Conservation (phyloP, 83 land plant genomes). For the Isoetes engelmannii region DNA sequence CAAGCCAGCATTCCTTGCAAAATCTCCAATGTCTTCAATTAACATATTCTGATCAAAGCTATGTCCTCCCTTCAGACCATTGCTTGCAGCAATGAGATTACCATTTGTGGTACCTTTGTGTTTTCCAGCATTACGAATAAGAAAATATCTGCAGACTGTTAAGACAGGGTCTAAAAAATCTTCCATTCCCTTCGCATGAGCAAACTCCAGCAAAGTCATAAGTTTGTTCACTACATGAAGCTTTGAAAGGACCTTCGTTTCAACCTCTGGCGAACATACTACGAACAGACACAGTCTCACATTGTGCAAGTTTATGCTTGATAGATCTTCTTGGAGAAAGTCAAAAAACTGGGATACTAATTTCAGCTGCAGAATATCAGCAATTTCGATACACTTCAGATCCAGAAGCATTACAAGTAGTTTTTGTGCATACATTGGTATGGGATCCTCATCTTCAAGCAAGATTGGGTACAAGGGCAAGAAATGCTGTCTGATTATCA, state of each 20-base stretch:
- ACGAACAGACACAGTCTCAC: conserved; percentile 82
- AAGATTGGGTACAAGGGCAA: conserved; percentile 80
- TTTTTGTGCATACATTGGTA: conserved; percentile 97
- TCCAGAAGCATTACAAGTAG: conserved; percentile 92
- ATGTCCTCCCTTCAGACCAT: conserved; percentile 19
- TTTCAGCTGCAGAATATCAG: conserved; percentile 73
- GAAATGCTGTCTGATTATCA: conserved; percentile 55
- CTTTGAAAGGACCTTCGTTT: conserved; percentile 60
- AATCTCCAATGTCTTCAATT: conserved; percentile 59
- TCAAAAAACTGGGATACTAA: conserved; percentile 85
- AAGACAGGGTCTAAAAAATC: conserved; percentile 93
- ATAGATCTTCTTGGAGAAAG: conserved; percentile 72
- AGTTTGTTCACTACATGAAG: conserved; percentile 61
- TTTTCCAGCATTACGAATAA: conserved; percentile 47
- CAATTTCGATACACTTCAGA: conserved; percentile 60
- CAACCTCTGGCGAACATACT: conserved; percentile 83
- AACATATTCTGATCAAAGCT: conserved; percentile 26
- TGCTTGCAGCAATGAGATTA: conserved; percentile 31
- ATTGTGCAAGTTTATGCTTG: conserved; percentile 79
- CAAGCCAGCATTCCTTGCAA: conserved; percentile 53
- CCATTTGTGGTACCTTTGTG: too few species aligned
- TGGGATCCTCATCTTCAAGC: conserved; percentile 97
- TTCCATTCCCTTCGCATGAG: conserved; percentile 79
- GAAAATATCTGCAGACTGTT: conserved; percentile 64
- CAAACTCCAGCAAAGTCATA: conserved; percentile 84